Base-by-base conservation (phyloP, 2,329 filamentous ascomycete genomes). In the Nemania sp. region DNA sequence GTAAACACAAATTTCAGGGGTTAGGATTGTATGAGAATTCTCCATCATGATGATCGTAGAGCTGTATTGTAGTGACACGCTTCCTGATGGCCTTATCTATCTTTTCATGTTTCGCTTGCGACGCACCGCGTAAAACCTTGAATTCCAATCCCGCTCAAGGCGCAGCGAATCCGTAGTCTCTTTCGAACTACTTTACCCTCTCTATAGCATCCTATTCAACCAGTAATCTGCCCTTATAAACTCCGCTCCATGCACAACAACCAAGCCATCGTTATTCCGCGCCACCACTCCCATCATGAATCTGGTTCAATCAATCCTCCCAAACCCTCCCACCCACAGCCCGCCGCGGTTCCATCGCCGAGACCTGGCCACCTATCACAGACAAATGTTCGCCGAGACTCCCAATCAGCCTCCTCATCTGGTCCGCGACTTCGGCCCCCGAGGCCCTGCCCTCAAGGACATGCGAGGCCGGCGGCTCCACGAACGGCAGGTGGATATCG, bases 391-490 rank as follows among this genome's bases (percentile, higher is more conserved):
- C 77, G 5, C 74, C 70, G 3, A 80, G 68, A 50, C 73, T 77
- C 67, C 77, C 76, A 12, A 79, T 75, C 54, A 84, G 70, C 15
- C 76, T 73, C 7, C 80, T 74, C 57, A 84, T 71, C 60, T 78
- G 73, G 52, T 77, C 74, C 37, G 77, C 77, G 17, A 81, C 77
- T 42, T 82, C 80, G 20, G 77, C 75, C 3, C 73, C 66, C 0
- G 77, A 76, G 0, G 80, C 79, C 26, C 76, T 73, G 2, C 80
- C 80, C 63, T 83, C 80, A 73, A 84, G 78, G 34, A 82, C 79
- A 46, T 75, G 73, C 2, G 74, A 68, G 1, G 77, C 75, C 1
- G 81, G 81, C 8, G 77, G 76, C 2, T 70, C 70, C 3, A 75
- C 78, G 20, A 72, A 69, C 2, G 69, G 72, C 15, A 73, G 75